These are phyloP conservation scores for Colletotrichum orbiculare DNA, from an alignment of 2,329 filamentous ascomycete genomes.

Conservation along the genomic window DNA sequence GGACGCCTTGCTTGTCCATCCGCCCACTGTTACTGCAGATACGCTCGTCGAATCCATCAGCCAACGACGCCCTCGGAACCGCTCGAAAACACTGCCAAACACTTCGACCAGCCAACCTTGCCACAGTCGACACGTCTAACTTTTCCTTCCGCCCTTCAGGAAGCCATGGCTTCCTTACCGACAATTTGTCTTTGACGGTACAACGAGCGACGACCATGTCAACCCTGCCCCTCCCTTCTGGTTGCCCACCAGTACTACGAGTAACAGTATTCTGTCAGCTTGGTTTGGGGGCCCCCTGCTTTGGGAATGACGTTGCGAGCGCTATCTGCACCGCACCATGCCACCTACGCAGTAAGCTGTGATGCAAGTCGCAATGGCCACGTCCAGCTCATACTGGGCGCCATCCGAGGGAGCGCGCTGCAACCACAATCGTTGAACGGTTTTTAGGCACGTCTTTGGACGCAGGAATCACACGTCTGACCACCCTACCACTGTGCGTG, in stretches of 20 bases:
- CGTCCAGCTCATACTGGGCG: too few species aligned
- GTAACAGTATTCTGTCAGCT: too few species aligned
- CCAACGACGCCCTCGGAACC: constrained; percentile 10
- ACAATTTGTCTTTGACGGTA: neutral
- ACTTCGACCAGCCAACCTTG: constrained; percentile 16
- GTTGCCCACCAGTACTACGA: neutral
- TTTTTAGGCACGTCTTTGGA: too few species aligned
- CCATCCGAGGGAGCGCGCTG: too few species aligned
- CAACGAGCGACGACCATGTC: constrained; percentile 11
- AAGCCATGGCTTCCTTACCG: constrained; percentile 29
- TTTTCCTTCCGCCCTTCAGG: neutral
- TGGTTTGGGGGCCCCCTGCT: too few species aligned
- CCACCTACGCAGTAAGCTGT: too few species aligned
- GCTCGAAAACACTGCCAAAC: neutral
- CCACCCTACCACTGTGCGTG: too few species aligned
- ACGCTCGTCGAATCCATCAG: neutral
- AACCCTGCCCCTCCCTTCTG: constrained; percentile 16
- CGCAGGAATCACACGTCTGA: too few species aligned
- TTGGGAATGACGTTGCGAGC: too few species aligned
- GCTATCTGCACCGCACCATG: too few species aligned
- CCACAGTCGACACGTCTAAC: constrained; percentile 27
- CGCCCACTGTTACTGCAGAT: neutral
- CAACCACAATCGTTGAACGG: too few species aligned
- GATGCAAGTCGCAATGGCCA: too few species aligned
- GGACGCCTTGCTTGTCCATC: neutral